phyloP scores from a whole-genome alignment of 2,329 filamentous ascomycete species.

The Escovopsis sp. region DNA sequence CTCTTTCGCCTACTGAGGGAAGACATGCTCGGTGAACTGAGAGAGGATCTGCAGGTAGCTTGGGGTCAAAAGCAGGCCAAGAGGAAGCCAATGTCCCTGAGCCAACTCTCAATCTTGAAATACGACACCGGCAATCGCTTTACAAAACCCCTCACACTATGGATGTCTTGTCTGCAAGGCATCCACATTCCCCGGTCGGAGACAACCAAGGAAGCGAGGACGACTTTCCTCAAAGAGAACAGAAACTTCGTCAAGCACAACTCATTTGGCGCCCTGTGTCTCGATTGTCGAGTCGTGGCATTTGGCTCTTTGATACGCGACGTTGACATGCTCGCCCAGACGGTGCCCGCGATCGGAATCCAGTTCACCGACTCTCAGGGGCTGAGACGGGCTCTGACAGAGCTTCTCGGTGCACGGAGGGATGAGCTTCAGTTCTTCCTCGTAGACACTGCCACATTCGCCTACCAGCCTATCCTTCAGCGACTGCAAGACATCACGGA shows the following conservation, averaged over 20 bases:
- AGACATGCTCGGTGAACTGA: constrained; percentile 53
- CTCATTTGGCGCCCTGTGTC: constrained; percentile 46
- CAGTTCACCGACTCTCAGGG: constrained; percentile 33
- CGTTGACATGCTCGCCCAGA: constrained; percentile 25
- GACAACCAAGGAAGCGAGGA: constrained; percentile 17
- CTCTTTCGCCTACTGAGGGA: constrained; percentile 59
- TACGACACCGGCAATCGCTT: constrained; percentile 21
- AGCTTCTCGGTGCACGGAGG: constrained; percentile 18
- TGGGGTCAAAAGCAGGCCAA: constrained; percentile 31
- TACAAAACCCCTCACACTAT: constrained; percentile 22
- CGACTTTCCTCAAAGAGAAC: constrained; percentile 31
- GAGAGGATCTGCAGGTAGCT: constrained; percentile 42
- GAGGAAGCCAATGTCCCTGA: constrained; percentile 25
- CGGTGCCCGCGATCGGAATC: constrained; percentile 33
- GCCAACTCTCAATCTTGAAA: constrained; percentile 21
- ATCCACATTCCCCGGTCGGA: constrained; percentile 26
- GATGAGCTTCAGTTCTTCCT: constrained; percentile 33
- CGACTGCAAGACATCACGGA: constrained; percentile 41
- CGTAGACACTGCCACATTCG: constrained; percentile 52
- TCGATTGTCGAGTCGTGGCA: constrained; percentile 34
- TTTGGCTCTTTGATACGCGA: constrained; percentile 47
- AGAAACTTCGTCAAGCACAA: constrained; percentile 41
- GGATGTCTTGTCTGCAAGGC: constrained; percentile 26
- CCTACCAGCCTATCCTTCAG: constrained; percentile 51
- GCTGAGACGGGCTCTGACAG: constrained; percentile 31